phyloP scores from a whole-genome alignment of 225 moss, liverwort and hornwort species.

The Sphagnum tenellum region DNA sequence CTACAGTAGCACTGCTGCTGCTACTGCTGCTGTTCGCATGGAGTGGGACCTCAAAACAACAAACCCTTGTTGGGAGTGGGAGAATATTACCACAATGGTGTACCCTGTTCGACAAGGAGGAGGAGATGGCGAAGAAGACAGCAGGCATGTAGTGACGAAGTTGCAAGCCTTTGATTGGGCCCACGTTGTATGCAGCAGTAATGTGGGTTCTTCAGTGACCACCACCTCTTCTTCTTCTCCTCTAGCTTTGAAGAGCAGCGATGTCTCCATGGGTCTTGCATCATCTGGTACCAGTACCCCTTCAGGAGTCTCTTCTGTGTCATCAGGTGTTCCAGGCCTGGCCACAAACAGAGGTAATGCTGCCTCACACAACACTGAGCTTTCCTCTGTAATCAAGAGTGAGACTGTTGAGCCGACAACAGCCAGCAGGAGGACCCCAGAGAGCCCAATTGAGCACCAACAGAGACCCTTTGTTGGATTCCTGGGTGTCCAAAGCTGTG shows the following conservation, averaged over 20 bases:
- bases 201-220: constrained; percentile 9
- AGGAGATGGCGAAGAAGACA: constrained; percentile 3
- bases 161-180: constrained; percentile 33
- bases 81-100: constrained; percentile 43
- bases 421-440: constrained; percentile 19
- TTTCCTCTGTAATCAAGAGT: constrained; percentile 23
- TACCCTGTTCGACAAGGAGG: constrained; percentile 38
- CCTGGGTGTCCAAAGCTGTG: constrained; percentile 7
- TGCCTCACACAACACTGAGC: constrained; percentile 4
- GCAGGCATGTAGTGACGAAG: background rate
- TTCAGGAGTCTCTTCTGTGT: constrained; percentile 31
- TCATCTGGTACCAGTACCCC: constrained; percentile 35
- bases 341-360: constrained; percentile 27
- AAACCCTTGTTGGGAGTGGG: constrained; percentile 62
- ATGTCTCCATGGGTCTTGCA: constrained; percentile 36
- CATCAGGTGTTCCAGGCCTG: constrained; percentile 45
- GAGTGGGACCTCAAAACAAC: constrained; percentile 74
- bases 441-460: constrained; percentile 12
- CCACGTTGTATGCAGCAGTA: constrained; percentile 26
- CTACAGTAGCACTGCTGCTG: constrained; percentile 20
- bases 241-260: constrained; percentile 15
- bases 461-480: constrained; percentile 23
- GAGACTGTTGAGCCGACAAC: constrained; percentile 27
- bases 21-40: constrained; percentile 7
- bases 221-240: constrained; percentile 13